Percentiles rank a stretch among this genome's conserved stretches.
phyloP scores from a whole-genome alignment of 169 alveolate genomes.

The Cryptosporidium ryanae region DNA sequence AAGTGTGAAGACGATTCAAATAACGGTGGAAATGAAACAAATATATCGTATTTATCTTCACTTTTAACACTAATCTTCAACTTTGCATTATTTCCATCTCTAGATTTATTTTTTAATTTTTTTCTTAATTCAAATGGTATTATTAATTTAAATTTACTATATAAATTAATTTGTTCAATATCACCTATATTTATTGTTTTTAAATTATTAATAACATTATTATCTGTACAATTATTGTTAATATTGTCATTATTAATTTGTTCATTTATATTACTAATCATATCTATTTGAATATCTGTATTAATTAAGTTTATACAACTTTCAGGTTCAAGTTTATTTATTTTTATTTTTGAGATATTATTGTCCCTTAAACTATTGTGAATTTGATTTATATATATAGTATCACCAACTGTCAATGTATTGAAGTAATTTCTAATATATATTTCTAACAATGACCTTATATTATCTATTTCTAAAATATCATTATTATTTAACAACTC shows the following conservation, averaged over 20 bases:
- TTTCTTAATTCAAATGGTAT: conserved; percentile 28
- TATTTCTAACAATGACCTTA: conserved; percentile 31
- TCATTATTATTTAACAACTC: conserved; percentile 30
- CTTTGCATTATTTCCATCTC: neutral
- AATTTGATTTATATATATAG: conserved; percentile 30
- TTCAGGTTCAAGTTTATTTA: conserved; percentile 64
- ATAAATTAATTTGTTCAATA: neutral
- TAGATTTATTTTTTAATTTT: neutral
- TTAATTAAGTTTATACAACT: conserved; percentile 24
- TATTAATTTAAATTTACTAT: neutral
- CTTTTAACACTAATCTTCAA: neutral
- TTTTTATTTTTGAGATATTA: conserved; percentile 16
- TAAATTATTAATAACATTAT: neutral
- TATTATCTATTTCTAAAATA: conserved; percentile 29
- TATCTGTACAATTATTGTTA: neutral
- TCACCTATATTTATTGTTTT: conserved; percentile 1
- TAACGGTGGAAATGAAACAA: conserved; percentile 70
- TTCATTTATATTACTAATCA: neutral
- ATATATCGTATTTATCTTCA: conserved; percentile 37
- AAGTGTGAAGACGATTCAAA: conserved; percentile 58
- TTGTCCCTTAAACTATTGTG: neutral
- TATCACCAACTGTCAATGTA: conserved; percentile 52
- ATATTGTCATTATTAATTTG: neutral
- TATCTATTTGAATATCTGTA: conserved; percentile 40
- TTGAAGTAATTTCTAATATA: conserved; percentile 36